phyloP scores from a whole-genome alignment of 257 asterid genomes.

The Solanum stenotomum region DNA sequence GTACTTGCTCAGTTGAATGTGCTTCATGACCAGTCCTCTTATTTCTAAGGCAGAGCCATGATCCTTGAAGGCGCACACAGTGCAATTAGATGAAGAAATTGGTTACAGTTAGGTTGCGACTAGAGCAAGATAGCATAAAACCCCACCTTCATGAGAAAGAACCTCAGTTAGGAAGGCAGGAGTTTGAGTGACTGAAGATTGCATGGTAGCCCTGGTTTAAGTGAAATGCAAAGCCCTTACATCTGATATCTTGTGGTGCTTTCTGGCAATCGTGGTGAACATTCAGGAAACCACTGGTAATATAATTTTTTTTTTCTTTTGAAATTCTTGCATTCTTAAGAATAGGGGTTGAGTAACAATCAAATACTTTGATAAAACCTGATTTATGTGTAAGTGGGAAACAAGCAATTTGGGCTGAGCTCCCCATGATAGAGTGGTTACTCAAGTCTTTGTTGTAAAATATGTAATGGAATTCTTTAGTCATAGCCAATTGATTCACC shows the following conservation, averaged over 20 bases:
- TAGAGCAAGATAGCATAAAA: neutral
- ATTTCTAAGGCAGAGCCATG: neutral
- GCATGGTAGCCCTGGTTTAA: neutral
- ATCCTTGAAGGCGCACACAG: neutral
- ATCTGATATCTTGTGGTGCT: neutral
- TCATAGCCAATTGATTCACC: neutral
- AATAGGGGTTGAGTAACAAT: neutral
- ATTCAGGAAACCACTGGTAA: neutral
- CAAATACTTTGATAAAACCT: neutral
- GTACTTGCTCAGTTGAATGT: constrained; percentile 50
- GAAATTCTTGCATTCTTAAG: neutral
- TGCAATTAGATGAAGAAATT: neutral
- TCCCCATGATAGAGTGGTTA: neutral
- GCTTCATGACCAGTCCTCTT: constrained; percentile 46
- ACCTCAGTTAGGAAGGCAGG: neutral
- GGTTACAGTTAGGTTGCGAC: neutral
- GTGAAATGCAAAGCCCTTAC: neutral
- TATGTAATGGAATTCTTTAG: neutral
- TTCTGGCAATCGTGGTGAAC: neutral
- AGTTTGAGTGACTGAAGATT: neutral
- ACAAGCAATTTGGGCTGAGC: neutral
- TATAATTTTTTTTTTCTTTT: neutral
- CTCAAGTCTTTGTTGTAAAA: neutral
- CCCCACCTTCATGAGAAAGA: neutral
- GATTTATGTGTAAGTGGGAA: neutral